Evolutionary conservation across 2,329 filamentous ascomycete species (phyloP).

Genomic region (Thelonectria blattea): DNA sequence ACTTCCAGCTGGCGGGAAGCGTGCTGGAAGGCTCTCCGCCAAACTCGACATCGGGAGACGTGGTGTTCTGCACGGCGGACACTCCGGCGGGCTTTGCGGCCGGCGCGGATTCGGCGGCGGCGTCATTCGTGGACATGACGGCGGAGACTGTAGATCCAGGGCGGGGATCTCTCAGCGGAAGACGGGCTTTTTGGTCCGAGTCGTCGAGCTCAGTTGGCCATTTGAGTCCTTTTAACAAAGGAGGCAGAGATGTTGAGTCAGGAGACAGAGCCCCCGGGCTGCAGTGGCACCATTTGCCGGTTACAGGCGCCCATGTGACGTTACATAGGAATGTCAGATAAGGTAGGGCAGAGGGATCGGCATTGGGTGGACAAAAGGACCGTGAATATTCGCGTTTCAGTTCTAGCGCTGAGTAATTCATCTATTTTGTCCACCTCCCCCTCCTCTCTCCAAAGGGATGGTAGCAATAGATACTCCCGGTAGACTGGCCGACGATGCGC

Average conservation of each 20-base stretch:
- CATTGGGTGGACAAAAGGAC: neutral
- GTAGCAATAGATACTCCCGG: neutral
- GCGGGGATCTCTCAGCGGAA: neutral
- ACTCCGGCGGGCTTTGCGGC: slow-evolving; percentile 4
- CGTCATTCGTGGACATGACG: slow-evolving; percentile 21
- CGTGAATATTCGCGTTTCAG: neutral
- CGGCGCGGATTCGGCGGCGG: neutral
- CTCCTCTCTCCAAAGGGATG: neutral
- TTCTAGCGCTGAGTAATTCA: neutral
- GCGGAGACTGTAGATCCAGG: neutral
- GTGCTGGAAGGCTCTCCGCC: slow-evolving; percentile 15
- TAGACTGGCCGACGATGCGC: neutral
- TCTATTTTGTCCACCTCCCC: neutral
- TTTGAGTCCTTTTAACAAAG: neutral
- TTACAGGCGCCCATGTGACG: neutral
- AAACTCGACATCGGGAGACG: slow-evolving; percentile 16
- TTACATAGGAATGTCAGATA: neutral
- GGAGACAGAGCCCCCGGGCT: neutral
- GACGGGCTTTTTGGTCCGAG: neutral
- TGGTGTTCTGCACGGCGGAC: slow-evolving; percentile 10
- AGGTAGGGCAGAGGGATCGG: neutral
- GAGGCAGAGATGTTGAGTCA: neutral
- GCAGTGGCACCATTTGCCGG: neutral
- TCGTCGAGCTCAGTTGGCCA: neutral
- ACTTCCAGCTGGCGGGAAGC: slow-evolving; percentile 34